Evolutionary conservation across 2,329 filamentous ascomycete genomes (phyloP), one percentile per base, ranked within the genome.

Genomic region (Paramyrothecium roridum): DNA sequence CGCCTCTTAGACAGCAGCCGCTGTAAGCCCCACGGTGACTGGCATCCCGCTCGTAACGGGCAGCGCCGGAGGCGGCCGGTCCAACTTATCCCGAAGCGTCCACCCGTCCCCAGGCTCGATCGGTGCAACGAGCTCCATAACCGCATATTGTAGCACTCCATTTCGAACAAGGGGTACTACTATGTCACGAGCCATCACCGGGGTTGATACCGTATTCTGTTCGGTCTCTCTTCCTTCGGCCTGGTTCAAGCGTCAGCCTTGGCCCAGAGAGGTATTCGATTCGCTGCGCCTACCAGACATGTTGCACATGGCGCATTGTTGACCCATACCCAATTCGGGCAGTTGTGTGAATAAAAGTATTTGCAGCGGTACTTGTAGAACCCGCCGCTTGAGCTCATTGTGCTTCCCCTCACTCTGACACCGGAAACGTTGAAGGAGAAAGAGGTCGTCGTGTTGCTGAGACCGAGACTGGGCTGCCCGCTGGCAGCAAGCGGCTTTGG

Each of bases 321-420:
- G 19, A 82, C 74, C 68, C 78, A 81, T 12, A 82, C 80, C 80
- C 80, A 83, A 60, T 82, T 78, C 6, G 70, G 73, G 60, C 80
- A 82, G 59, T 81, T 76, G 63, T 80, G 72, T 30, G 76, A 74
- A 55, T 75, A 75, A 61, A 79, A 81, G 70, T 81, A 79, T 67
- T 80, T 82, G 75, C 80, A 83, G 46, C 77, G 74, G 66, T 80
- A 82, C 69, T 77, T 81, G 64, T 80, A 81, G 57, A 75, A 80
- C 40, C 76, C 76, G 48, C 77, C 65, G 49, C 66, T 69, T 67
- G 70, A 70, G 60, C n/a, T 43, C 37, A 43, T 43, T 16, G n/a
- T 43, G 37, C 37, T 43, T 30, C 26, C 26, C 26, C 26, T 30
- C 26, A 30, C 26, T 30, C 26, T 30, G 26, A 10, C 26, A n/a